Base-by-base conservation (phyloP, 2,329 filamentous ascomycete genomes). In the Neonectria ditissima region DNA sequence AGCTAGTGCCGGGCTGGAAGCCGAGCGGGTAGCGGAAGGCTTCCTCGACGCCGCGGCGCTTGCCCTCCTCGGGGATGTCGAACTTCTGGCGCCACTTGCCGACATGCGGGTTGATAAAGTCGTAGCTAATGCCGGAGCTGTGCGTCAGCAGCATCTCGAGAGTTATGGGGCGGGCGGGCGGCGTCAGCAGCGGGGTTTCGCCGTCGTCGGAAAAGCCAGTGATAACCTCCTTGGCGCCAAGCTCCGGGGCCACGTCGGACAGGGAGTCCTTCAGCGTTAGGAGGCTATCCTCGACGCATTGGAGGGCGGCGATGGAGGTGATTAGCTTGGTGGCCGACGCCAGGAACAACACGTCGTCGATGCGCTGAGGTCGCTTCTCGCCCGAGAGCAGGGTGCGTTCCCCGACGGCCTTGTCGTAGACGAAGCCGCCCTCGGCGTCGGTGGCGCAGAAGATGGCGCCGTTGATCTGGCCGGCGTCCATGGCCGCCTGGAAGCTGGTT, bases 211-310 rank as follows among this genome's bases (percentile, higher is more conserved):
- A 74, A 62, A 83, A 86, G 2, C 81, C 82, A 0, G 76, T 80
- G 4, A 89, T 67, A 24, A 89, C 78, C 10, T 82, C 75, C 60
- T 85, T 81, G 1, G 73, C 72, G 0, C 78, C 78, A 0, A 89
- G 77, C 32, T 85, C 84, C 0, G 86, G 86, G 2, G 83, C 75
- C 3, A 85, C 52, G 0, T 68, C 39, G 0, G 79, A 76, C 0
- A 88, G 68, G 56, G 87, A 82, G 3, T 80, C 80, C 9, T 82
- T 79, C 0, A 88, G 76, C 1, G 71, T 71, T 1, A 88, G 69
- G 0, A 83, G 72, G 0, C 84, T 84, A 7, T 82, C 78, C 37
- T 89, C 86, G 2, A 88, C 84, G 48, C 83, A 81, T 61, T 87
- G 84, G n/a, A 89, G 69, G 1, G 81, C 80, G 2, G 85, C 82